Conservation (phyloP, 2,329 filamentous ascomycete genomes). For the Diaporthe eres region DNA sequence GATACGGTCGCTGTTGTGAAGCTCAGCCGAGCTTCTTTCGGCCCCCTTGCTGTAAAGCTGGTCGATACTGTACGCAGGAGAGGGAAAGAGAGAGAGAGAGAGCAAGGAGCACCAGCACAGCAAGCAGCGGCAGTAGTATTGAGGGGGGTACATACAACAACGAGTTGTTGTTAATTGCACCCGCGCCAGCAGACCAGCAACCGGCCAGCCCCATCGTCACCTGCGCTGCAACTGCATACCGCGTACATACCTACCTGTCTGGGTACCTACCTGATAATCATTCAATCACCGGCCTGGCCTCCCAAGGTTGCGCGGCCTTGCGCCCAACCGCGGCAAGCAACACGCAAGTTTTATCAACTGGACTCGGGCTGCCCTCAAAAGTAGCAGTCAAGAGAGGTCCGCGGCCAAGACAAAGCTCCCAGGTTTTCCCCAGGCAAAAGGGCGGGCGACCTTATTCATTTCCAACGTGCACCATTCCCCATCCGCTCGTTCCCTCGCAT, state of each 20-base stretch:
- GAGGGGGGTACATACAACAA: constrained; percentile 1
- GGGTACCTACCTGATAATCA: constrained; percentile 6
- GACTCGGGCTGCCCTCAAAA: constrained; percentile 6
- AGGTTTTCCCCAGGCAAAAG: constrained; percentile 26
- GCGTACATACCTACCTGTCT: not conserved
- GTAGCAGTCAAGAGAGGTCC: constrained; percentile 6
- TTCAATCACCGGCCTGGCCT: constrained; percentile 13
- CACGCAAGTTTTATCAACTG: constrained; percentile 12
- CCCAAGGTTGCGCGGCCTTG: constrained; percentile 16
- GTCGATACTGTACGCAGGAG: constrained; percentile 3
- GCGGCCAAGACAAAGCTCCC: constrained; percentile 34
- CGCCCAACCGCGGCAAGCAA: constrained; percentile 27
- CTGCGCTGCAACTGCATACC: constrained; percentile 25
- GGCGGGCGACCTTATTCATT: constrained; percentile 26
- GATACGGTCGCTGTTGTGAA: not conserved
- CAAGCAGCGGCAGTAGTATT: constrained; percentile 1
- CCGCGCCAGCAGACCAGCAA: not conserved
- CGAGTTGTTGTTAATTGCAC: constrained; percentile 4
- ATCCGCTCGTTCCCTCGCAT: constrained; percentile 28
- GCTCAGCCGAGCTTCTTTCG: not conserved
- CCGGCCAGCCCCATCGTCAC: constrained; percentile 23
- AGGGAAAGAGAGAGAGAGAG: not conserved
- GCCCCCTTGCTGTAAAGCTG: constrained; percentile 8
- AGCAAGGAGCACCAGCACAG: not conserved
- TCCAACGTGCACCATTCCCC: constrained; percentile 32